These are phyloP conservation scores for Fonsecaea multimorphosa DNA, from an alignment of 2,329 filamentous ascomycete species.

Conservation along the genomic window DNA sequence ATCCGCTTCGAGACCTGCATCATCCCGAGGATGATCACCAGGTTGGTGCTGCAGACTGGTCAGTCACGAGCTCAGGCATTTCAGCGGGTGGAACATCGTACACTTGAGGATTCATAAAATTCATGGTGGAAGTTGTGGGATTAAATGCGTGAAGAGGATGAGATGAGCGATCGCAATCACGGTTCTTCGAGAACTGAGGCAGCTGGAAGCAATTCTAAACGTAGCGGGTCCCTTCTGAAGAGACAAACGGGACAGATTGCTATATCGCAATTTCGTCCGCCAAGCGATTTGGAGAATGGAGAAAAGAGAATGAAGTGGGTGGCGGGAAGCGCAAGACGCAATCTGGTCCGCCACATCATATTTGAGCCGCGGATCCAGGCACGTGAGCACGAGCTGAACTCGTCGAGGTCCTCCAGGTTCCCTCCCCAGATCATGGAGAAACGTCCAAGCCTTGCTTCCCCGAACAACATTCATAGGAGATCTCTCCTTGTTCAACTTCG, in stretches of 20 bases:
- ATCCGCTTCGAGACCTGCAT: conserved; percentile 98
- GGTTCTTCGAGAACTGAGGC: background rate
- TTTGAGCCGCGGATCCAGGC: background rate
- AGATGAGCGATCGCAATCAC: background rate
- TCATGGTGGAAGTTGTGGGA: conserved; percentile 19
- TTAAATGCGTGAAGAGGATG: background rate
- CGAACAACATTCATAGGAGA: background rate
- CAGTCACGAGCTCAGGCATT: conserved; percentile 20
- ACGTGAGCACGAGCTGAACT: background rate
- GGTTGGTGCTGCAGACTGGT: conserved; percentile 73
- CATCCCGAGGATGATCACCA: conserved; percentile 95
- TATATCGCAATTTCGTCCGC: conserved; percentile 10
- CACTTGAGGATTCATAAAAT: conserved; percentile 31
- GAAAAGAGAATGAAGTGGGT: conserved; percentile 5
- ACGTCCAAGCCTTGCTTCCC: background rate
- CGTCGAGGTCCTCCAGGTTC: background rate
- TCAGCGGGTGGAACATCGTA: background rate
- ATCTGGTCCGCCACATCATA: background rate
- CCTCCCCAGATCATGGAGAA: background rate
- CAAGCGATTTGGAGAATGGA: conserved; percentile 4
- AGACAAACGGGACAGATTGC: conserved; percentile 27
- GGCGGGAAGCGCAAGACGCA: background rate
- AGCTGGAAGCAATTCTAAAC: background rate
- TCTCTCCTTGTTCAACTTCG: background rate
- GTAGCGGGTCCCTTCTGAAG: background rate